Conservation (phyloP, 257 asterid genomes). For the Nicotiana paniculata region DNA sequence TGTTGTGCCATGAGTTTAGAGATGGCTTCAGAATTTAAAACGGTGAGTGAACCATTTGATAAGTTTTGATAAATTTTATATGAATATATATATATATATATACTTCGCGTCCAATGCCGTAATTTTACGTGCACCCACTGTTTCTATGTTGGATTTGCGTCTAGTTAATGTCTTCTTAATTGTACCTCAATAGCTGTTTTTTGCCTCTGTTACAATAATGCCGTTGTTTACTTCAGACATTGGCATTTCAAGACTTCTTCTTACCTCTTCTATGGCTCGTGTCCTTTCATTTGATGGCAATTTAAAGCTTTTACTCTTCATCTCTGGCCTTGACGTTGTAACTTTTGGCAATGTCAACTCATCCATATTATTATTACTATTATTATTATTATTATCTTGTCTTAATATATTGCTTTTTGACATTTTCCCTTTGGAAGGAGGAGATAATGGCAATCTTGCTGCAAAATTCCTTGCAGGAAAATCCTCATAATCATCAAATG, state of each 20-base stretch:
- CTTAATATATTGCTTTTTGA: neutral
- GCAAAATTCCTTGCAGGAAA: slow-evolving; percentile 21
- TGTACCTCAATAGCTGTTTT: neutral
- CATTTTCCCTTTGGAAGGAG: slow-evolving; percentile 13
- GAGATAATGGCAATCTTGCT: slow-evolving; percentile 32
- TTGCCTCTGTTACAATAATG: neutral
- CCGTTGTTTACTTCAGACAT: neutral
- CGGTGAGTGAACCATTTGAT: neutral
- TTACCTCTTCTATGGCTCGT: slow-evolving; percentile 7
- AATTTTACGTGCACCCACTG: neutral
- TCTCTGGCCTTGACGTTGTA: neutral
- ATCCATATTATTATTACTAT: neutral
- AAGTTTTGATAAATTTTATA: neutral
- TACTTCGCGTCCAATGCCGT: neutral
- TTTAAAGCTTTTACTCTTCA: neutral
- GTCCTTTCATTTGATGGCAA: neutral
- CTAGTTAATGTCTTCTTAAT: neutral
- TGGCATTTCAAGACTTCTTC: slow-evolving; percentile 12
- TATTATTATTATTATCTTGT: neutral
- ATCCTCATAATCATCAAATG: neutral
- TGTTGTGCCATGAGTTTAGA: neutral
- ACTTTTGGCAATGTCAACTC: neutral
- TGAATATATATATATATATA: neutral
- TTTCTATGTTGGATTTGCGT: neutral
- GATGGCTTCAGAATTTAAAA: neutral